Conservation (phyloP, 2,329 filamentous ascomycete species). For the Penicillium paneum region DNA sequence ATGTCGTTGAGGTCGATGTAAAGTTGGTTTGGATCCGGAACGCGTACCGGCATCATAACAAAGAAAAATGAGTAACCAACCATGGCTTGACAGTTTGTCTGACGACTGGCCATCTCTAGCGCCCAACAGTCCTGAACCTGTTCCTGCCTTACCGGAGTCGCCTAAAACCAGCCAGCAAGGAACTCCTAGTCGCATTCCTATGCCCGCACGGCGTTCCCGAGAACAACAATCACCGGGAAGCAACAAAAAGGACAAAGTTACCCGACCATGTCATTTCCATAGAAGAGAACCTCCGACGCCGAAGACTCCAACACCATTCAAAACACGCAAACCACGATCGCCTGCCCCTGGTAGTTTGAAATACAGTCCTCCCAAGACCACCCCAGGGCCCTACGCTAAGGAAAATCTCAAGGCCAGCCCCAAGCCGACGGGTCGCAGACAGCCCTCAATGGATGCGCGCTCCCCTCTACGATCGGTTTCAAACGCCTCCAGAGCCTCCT, state of each 20-base stretch:
- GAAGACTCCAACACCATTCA: slow-evolving; percentile 30
- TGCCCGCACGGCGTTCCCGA: slow-evolving; percentile 34
- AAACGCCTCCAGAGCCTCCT: slow-evolving; percentile 41
- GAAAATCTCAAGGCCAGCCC: slow-evolving; percentile 27
- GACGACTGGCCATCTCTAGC: slow-evolving; percentile 45
- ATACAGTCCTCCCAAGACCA: slow-evolving; percentile 25
- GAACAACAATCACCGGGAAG: slow-evolving; percentile 29
- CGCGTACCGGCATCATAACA: slow-evolving; percentile 19
- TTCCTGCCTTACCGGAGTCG: slow-evolving; percentile 22
- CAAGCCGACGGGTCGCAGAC: slow-evolving; percentile 30
- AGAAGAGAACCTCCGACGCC: slow-evolving; percentile 34
- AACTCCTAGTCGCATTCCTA: slow-evolving; percentile 40
- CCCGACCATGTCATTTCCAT: slow-evolving; percentile 36
- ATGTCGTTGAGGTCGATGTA: background rate
- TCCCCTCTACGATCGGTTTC: slow-evolving; percentile 39
- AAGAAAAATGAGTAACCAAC: slow-evolving; percentile 35
- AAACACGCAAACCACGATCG: slow-evolving; percentile 17
- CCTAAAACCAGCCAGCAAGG: slow-evolving; percentile 29
- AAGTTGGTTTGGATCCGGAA: background rate
- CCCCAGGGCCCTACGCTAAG: slow-evolving; percentile 19
- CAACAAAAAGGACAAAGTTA: slow-evolving; percentile 29
- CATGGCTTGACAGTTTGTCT: slow-evolving; percentile 45
- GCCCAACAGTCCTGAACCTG: slow-evolving; percentile 32
- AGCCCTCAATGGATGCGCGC: slow-evolving; percentile 29
- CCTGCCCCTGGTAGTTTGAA: slow-evolving; percentile 9